Base-by-base conservation (phyloP, 352 stramenopile species). In the Phytophthora idaei region DNA sequence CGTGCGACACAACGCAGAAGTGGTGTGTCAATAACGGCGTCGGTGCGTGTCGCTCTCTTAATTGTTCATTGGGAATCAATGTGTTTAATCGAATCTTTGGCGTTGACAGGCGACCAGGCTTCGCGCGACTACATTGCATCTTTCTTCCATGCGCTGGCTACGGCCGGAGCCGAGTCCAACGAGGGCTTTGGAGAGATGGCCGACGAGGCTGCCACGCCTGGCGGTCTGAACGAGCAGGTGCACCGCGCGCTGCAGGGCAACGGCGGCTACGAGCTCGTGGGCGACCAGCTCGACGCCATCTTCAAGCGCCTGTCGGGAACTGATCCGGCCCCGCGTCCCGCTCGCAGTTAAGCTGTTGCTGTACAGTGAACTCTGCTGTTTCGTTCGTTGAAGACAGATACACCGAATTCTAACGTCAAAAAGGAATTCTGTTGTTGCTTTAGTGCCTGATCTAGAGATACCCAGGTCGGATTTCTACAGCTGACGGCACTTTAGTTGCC, bases 21-120 rank as follows among this genome's bases (percentile, higher is more conserved):
- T 95, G 88, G 88, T 94, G 86, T 69, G 81, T 92, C 57, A 89
- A 76, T 68, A 95, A 95, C 66, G 88, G 88, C 50, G 88, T 95
- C 44, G 85, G 84, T 93, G 77, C 34, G 81, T 88, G 2, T 11
- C 7, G 32, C n/a, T 55, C 1, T 37, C 12, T 49, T 47, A 1
- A 7, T 49, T 5, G n/a, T 31, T 29, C 9, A 32, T 48, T 44
- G 42, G 27, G 29, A 44, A 12, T 36, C 8, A 5, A 41, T 28
- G 7, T 46, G n/a, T 44, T 54, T 11, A 47, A 28, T 12, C 8
- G 4, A 27, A 28, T 27, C 25, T 21, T 50, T 54, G 25, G 7
- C 14, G n/a, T 59, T 31, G 2, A 41, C 53, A 91, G 87, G 76
- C 14, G 76, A 90, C 31, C 61, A 87, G 39, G 80, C 85, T 34